Conservation (phyloP, 192 early-diverging fungal species). For the Backusella circina region DNA sequence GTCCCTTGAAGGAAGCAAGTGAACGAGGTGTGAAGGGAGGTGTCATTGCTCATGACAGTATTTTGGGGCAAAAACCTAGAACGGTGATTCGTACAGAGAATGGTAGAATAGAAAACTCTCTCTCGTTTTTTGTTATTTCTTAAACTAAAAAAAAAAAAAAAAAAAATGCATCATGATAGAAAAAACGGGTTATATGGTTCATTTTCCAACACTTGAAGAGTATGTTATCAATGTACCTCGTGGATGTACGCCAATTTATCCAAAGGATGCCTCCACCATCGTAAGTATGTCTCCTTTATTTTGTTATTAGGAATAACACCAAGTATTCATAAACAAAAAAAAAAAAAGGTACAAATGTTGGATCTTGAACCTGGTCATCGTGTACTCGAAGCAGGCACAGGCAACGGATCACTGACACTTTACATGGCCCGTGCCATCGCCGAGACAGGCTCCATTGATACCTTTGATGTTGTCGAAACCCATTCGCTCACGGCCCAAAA, state of each 20-base stretch:
- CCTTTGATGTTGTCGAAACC: slow-evolving; percentile 47
- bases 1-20: slow-evolving; percentile 28
- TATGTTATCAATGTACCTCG: slow-evolving; percentile 32
- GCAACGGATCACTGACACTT: slow-evolving; percentile 62
- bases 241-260: slow-evolving; percentile 55
- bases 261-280: slow-evolving; percentile 57
- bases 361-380: slow-evolving; percentile 52
- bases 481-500: slow-evolving; percentile 45
- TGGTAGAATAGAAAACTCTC: slow-evolving; percentile 11
- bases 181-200: slow-evolving; percentile 24
- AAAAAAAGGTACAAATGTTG: slow-evolving; percentile 49
- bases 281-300: slow-evolving; percentile 23
- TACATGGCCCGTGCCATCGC: slow-evolving; percentile 54
- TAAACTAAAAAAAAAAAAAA: no score
- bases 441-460: slow-evolving; percentile 35
- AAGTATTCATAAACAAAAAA: no score
- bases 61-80: slow-evolving; percentile 28
- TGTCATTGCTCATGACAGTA: slow-evolving; percentile 21
- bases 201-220: slow-evolving; percentile 45
- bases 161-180: neutral
- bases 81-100: slow-evolving; percentile 22
- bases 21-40: slow-evolving; percentile 18
- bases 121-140: neutral
- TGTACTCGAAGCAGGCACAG: slow-evolving; percentile 66
- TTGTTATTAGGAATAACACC: no score